These are phyloP conservation scores for Breynia disticha DNA, from an alignment of 441 rosid species.

Conservation along the genomic window DNA sequence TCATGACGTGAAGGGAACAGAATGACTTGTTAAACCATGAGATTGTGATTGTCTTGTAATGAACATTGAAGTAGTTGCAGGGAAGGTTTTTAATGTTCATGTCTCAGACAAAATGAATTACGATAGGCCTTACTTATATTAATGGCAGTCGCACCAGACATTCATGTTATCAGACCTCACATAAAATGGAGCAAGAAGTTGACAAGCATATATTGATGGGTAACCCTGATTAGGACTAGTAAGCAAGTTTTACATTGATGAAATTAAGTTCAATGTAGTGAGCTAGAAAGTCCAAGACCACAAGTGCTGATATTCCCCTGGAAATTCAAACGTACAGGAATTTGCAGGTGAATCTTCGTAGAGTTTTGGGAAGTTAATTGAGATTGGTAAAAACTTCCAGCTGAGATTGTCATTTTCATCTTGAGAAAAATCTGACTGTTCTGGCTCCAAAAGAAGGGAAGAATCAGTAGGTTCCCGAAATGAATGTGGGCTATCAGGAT, in stretches of 20 bases:
- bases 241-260: neutral
- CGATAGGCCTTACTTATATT: no score
- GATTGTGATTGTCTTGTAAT: no score
- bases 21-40: no score
- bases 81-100: no score
- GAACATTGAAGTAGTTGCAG: neutral
- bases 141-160: neutral
- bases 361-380: conserved; percentile 19
- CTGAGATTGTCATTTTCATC: conserved; percentile 34
- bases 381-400: conserved; percentile 21
- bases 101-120: no score
- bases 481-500: conserved; percentile 37
- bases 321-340: conserved; percentile 33
- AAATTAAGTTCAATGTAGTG: conserved; percentile 33
- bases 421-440: conserved; percentile 34
- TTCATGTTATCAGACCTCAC: neutral
- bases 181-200: neutral
- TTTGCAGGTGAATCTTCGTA: conserved; percentile 17
- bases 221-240: neutral
- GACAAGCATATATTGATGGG: neutral
- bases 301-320: conserved; percentile 38
- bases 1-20: no score
- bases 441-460: conserved; percentile 26
- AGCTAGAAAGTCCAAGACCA: conserved; percentile 40
- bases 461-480: conserved; percentile 36